phyloP scores from a whole-genome alignment of 805 yeast species.

The Monosporozyma solicola region DNA sequence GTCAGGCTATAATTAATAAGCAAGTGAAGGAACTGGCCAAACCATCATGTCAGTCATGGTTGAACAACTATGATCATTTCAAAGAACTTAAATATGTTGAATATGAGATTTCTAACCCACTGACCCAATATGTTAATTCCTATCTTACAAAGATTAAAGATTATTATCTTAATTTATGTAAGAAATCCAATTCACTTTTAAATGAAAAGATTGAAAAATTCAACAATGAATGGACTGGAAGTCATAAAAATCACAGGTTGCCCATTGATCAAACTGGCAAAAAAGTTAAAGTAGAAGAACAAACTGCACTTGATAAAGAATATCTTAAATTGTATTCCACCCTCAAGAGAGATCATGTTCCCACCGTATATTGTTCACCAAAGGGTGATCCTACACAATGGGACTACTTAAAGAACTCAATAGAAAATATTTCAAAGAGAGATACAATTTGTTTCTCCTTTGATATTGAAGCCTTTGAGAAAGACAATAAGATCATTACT shows the following conservation, averaged over 20 bases:
- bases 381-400: constrained; percentile 10
- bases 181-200: constrained; percentile 6
- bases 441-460: constrained; percentile 35
- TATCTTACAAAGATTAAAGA: constrained; percentile 8
- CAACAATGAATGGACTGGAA: constrained; percentile 1
- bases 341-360: constrained; percentile 16
- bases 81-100: constrained; percentile 7
- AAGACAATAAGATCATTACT: constrained; percentile 35
- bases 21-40: not conserved
- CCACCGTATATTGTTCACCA: constrained; percentile 18
- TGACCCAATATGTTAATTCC: not conserved
- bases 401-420: constrained; percentile 15
- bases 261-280: not conserved
- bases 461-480: constrained; percentile 53
- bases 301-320: constrained; percentile 1
- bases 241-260: constrained; percentile 2
- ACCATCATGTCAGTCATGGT: constrained; percentile 10
- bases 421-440: constrained; percentile 15
- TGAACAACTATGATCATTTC: constrained; percentile 14
- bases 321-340: constrained; percentile 2
- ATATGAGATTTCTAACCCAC: constrained; percentile 1
- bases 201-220: constrained; percentile 6
- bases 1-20: not conserved
- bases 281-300: constrained; percentile 1
- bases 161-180: constrained; percentile 5